Percentiles rank a stretch among this genome's conserved stretches.
phyloP scores from a whole-genome alignment of 1,284 basidiomycete species.

The Schizophyllum commune region DNA sequence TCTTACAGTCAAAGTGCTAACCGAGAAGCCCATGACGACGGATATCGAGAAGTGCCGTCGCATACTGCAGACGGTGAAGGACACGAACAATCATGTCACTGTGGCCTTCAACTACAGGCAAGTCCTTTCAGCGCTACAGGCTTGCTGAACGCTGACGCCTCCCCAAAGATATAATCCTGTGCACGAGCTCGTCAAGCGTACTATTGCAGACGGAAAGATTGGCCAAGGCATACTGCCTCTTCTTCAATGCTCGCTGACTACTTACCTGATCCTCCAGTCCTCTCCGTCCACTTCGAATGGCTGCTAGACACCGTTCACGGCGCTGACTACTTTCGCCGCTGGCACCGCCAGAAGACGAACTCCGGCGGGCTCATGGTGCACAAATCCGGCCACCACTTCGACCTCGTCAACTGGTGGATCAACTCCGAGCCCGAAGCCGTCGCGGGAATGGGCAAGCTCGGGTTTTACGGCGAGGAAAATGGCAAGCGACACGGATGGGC shows the following conservation, averaged over 20 bases:
- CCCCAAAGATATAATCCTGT: constrained; percentile 42
- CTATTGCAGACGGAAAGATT: constrained; percentile 41
- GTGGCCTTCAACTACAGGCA: constrained; percentile 39
- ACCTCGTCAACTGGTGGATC: constrained; percentile 51
- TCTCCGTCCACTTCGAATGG: constrained; percentile 53
- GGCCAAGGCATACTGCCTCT: constrained; percentile 25
- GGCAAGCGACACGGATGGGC: constrained; percentile 44
- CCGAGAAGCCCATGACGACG: constrained; percentile 52
- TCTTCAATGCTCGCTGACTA: background rate
- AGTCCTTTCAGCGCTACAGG: constrained; percentile 1
- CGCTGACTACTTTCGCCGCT: constrained; percentile 48
- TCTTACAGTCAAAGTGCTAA: constrained; percentile 32
- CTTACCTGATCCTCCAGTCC: constrained; percentile 20
- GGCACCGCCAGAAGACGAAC: constrained; percentile 44
- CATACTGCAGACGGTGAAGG: constrained; percentile 38
- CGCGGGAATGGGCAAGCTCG: constrained; percentile 40
- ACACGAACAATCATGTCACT: constrained; percentile 33
- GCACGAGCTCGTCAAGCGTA: constrained; percentile 45
- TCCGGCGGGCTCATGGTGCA: constrained; percentile 48
- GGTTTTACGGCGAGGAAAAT: constrained; percentile 41
- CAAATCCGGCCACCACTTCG: constrained; percentile 47
- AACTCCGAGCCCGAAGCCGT: constrained; percentile 42
- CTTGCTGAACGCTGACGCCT: background rate
- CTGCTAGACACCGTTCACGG: constrained; percentile 43
- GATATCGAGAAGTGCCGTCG: constrained; percentile 39